Evolutionary conservation across 768 basidiomycete genomes (phyloP).

Genomic region (Phlebiopsis flavidoalba): DNA sequence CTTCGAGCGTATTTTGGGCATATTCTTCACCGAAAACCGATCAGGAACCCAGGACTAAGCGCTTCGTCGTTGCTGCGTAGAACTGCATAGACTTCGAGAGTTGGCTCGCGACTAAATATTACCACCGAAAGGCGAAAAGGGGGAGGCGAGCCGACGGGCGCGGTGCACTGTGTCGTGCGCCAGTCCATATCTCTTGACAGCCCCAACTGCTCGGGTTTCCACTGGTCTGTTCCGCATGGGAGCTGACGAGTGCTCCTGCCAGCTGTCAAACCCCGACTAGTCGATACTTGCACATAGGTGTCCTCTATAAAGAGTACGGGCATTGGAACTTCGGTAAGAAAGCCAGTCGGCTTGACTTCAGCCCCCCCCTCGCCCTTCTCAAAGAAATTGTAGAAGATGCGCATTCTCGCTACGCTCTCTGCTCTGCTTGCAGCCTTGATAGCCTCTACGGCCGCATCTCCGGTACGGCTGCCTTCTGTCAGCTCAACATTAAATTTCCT

Average conservation of each 20-base stretch:
- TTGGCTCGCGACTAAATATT: background rate
- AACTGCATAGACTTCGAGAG: background rate
- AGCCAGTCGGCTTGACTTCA: background rate
- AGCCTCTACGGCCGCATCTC: background rate
- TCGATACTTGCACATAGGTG: background rate
- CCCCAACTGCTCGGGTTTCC: background rate
- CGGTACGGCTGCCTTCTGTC: background rate
- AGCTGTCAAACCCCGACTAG: background rate
- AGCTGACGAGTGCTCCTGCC: background rate
- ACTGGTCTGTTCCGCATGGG: constrained; percentile 2
- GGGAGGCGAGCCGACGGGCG: background rate
- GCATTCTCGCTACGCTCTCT: background rate
- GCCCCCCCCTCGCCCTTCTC: background rate
- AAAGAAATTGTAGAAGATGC: background rate
- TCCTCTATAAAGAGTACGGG: background rate
- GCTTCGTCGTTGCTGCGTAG: background rate
- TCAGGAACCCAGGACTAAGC: background rate
- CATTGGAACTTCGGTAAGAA: background rate
- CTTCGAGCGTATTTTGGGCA: background rate
- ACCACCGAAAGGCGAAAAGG: background rate
- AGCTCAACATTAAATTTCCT: background rate
- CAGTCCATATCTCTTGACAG: background rate
- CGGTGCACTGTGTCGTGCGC: background rate
- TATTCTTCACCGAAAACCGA: background rate
- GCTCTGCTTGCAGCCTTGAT: background rate